Evolutionary conservation across 1,284 basidiomycete genomes (phyloP).

Genomic region (Boletus semigastroideus): DNA sequence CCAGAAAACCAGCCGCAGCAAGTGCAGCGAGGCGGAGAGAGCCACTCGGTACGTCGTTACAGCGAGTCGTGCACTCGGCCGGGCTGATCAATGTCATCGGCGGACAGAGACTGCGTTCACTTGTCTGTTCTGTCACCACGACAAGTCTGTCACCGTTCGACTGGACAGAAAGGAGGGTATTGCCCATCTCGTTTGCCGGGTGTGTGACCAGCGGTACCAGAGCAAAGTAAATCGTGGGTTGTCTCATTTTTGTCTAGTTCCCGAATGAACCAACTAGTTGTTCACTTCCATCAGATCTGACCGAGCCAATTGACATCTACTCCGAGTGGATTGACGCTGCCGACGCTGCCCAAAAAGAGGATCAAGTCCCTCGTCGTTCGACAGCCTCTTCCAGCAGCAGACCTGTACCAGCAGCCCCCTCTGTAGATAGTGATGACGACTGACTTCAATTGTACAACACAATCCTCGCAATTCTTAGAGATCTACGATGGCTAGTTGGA

Average conservation of each 20-base stretch:
- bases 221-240: constrained; percentile 81
- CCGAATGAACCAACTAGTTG: too few species aligned
- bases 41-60: constrained; percentile 60
- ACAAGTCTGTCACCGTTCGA: constrained; percentile 84
- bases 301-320: constrained; percentile 88
- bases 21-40: constrained; percentile 58
- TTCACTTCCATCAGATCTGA: constrained; percentile 53
- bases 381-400: constrained; percentile 62
- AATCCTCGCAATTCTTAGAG: constrained; percentile 12
- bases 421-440: constrained; percentile 45
- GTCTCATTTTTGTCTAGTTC: not conserved
- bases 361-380: constrained; percentile 47
- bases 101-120: constrained; percentile 71
- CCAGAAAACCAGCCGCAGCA: constrained; percentile 62
- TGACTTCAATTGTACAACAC: constrained; percentile 31
- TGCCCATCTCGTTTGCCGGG: constrained; percentile 72
- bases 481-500: constrained; percentile 1
- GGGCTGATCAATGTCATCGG: constrained; percentile 3
- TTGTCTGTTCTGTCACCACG: constrained; percentile 90
- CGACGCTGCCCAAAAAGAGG: constrained; percentile 75
- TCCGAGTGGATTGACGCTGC: constrained; percentile 92
- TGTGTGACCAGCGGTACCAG: constrained; percentile 81
- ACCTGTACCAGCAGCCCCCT: constrained; percentile 37
- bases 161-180: constrained; percentile 83
- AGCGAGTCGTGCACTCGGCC: not conserved